Percentiles rank a stretch among this genome's conserved stretches.
Conservation (phyloP, 2,329 filamentous ascomycete species). For the Fusarium chaquense region DNA sequence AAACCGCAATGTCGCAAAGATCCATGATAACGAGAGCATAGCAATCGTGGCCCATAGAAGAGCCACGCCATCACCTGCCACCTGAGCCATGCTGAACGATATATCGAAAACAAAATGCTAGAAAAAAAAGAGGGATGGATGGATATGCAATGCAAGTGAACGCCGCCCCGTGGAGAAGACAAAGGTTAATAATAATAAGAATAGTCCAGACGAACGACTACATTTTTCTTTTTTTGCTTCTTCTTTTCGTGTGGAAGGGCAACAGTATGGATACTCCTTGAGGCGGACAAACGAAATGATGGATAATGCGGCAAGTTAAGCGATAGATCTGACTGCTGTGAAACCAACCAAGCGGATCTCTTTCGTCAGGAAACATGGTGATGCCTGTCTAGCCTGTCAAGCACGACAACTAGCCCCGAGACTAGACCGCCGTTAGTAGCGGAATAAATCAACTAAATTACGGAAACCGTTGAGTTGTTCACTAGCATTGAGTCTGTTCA, state of each 20-base stretch:
- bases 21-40: slow-evolving; percentile 35
- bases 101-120: not conserved
- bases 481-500: not conserved
- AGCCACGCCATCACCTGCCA: slow-evolving; percentile 34
- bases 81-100: slow-evolving; percentile 15
- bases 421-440: not conserved
- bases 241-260: no score
- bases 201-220: not conserved
- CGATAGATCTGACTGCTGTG: not conserved
- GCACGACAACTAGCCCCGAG: not conserved
- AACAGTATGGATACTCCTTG: not conserved
- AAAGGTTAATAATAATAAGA: not conserved
- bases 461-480: not conserved
- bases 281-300: slow-evolving; percentile 8
- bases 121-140: not conserved
- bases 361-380: not conserved
- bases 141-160: no score
- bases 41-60: slow-evolving; percentile 33
- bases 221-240: not conserved
- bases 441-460: not conserved
- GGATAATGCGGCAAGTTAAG: not conserved
- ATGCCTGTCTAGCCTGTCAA: not conserved
- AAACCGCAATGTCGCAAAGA: slow-evolving; percentile 9
- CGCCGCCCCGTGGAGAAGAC: not conserved
- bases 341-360: not conserved